phyloP scores from a whole-genome alignment of 371 early-diverging fungal genomes.

The Parasitella parasitica region DNA sequence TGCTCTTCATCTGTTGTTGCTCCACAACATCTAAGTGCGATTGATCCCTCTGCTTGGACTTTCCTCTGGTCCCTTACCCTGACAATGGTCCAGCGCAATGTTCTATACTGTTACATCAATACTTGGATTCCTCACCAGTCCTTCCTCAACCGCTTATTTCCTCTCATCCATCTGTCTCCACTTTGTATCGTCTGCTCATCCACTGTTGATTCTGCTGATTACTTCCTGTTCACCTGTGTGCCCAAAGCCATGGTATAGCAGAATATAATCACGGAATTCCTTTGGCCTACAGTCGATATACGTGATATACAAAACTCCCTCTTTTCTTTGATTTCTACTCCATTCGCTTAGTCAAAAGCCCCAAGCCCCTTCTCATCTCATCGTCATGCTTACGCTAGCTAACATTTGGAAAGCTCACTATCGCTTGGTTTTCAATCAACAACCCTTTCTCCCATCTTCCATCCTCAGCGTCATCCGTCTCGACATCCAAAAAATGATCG shows the following conservation, averaged over 20 bases:
- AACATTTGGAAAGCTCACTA: neutral
- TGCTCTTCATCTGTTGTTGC: too few relatives aligned
- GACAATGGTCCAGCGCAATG: neutral
- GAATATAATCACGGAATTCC: too few relatives aligned
- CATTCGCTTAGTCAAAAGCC: neutral
- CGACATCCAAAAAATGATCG: neutral
- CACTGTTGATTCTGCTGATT: too few relatives aligned
- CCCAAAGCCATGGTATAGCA: too few relatives aligned
- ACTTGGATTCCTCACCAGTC: neutral
- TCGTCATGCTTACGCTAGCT: neutral
- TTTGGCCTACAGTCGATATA: too few relatives aligned
- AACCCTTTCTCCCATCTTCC: neutral
- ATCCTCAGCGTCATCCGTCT: neutral
- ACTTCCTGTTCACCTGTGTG: too few relatives aligned
- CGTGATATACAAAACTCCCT: too few relatives aligned
- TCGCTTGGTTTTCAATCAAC: neutral
- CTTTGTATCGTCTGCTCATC: neutral
- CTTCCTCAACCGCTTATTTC: neutral
- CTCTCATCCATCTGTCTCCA: neutral
- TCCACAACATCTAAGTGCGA: too few relatives aligned
- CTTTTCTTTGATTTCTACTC: too few relatives aligned
- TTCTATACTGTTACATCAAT: neutral
- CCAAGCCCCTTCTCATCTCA: neutral
- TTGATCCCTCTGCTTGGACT: too few relatives aligned
- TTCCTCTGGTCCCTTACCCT: neutral